Conservation (phyloP, 805 yeast genomes). For the Wickerhamiella sorbophila region DNA sequence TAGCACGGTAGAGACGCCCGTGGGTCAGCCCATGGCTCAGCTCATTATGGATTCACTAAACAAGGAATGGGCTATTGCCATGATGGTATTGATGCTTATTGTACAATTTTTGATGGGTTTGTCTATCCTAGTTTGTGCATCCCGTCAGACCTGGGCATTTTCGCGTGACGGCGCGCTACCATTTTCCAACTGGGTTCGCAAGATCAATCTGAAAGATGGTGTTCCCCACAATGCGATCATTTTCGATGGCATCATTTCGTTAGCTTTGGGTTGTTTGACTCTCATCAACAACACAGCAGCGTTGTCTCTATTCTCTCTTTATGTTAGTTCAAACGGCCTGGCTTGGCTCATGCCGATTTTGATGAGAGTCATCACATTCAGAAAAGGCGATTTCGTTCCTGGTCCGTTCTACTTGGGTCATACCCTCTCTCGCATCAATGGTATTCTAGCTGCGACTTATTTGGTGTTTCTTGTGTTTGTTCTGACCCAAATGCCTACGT, state of each 20-base stretch:
- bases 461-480: constrained; percentile 36
- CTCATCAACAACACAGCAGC: constrained; percentile 48
- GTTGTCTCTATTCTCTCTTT: constrained; percentile 48
- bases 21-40: constrained; percentile 51
- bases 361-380: constrained; percentile 31
- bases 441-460: constrained; percentile 36
- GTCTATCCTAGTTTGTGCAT: constrained; percentile 46
- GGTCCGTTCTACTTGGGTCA: constrained; percentile 55
- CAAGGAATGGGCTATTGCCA: constrained; percentile 47
- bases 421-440: constrained; percentile 30
- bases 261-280: constrained; percentile 42
- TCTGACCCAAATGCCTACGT: constrained; percentile 46
- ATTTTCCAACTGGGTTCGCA: constrained; percentile 38
- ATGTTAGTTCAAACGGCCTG: constrained; percentile 46
- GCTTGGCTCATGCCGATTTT: constrained; percentile 52
- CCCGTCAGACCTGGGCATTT: constrained; percentile 63
- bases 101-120: constrained; percentile 57
- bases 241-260: constrained; percentile 35
- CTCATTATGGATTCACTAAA: constrained; percentile 49
- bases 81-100: constrained; percentile 41
- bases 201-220: constrained; percentile 38
- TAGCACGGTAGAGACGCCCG: constrained; percentile 29
- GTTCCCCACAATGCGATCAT: constrained; percentile 57
- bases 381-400: constrained; percentile 38
- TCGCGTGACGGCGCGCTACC: constrained; percentile 69